These are phyloP conservation scores for Nigrospora oryzae DNA, from an alignment of 2,329 filamentous ascomycete genomes.

Conservation along the genomic window DNA sequence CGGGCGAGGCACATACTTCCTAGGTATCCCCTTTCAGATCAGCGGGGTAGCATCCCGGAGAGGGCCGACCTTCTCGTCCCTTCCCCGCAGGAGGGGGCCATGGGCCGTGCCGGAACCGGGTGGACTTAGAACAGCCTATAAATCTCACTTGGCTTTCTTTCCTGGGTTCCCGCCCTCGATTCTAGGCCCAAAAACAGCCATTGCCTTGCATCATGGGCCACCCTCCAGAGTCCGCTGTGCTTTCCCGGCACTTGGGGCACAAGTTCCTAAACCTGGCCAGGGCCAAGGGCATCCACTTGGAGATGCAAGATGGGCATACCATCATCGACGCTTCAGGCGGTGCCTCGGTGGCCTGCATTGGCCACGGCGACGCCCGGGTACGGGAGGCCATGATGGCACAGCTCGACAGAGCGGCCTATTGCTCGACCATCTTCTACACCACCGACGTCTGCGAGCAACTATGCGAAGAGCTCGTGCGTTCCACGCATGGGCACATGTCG, in stretches of 20 bases:
- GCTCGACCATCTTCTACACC: constrained; percentile 32
- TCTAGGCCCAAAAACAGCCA: no score
- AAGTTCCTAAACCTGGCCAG: constrained; percentile 21
- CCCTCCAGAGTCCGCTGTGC: constrained; percentile 22
- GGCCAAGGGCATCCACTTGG: constrained; percentile 27
- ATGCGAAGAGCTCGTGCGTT: constrained; percentile 17
- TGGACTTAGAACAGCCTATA: no score
- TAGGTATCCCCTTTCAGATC: no score
- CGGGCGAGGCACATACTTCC: no score
- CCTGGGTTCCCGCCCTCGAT: no score
- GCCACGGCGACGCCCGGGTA: constrained; percentile 32
- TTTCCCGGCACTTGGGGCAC: constrained; percentile 26
- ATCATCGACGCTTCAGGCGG: constrained; percentile 37
- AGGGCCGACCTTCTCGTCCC: no score
- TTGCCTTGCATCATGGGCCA: not conserved
- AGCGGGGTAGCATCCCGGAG: no score
- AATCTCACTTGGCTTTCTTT: no score
- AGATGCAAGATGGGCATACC: constrained; percentile 28
- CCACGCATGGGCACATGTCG: constrained; percentile 22
- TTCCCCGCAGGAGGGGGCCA: no score
- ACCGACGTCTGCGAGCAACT: constrained; percentile 29
- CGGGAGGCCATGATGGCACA: constrained; percentile 30
- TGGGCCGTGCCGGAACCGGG: no score
- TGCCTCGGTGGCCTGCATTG: constrained; percentile 36
- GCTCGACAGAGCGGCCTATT: constrained; percentile 31